A percentile compares a stretch with the other conserved stretches of the same genome.
Evolutionary conservation across 768 basidiomycete species (phyloP).

Genomic region (Leccinum incarnatum): DNA sequence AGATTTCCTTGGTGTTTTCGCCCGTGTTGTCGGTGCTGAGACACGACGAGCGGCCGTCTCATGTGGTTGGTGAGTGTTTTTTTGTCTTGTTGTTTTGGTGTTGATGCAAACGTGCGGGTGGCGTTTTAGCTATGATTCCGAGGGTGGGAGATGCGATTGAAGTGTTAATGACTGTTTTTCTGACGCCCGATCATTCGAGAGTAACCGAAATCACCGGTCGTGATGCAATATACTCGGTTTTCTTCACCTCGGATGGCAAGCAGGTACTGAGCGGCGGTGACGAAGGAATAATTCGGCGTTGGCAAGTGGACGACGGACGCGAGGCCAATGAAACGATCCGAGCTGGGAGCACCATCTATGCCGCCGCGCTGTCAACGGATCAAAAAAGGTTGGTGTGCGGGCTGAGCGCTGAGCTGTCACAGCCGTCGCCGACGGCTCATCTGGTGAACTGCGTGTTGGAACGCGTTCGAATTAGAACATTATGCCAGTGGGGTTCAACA

Average conservation of each 20-base stretch:
- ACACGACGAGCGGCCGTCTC: constrained; percentile 55
- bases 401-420: not conserved
- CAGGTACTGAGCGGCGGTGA: constrained; percentile 1
- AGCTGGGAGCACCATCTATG: not conserved
- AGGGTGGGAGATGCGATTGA: too few relatives aligned
- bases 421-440: too few relatives aligned
- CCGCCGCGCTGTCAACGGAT: not conserved
- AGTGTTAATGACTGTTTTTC: not conserved
- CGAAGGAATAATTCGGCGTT: constrained; percentile 1
- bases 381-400: not conserved
- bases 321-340: not conserved
- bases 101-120: not conserved
- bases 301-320: not conserved
- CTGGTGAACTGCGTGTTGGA: too few relatives aligned
- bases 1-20: constrained; percentile 69
- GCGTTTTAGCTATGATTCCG: constrained; percentile 41
- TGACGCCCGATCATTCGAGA: not conserved
- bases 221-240: not conserved
- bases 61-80: constrained; percentile 50
- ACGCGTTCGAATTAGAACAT: too few relatives aligned
- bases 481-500: too few relatives aligned
- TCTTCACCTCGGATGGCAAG: not conserved
- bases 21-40: constrained; percentile 26
- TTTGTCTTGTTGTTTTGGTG: not conserved
- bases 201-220: not conserved